Base-by-base conservation (phyloP, 164 flowering plant species). In the Berberis thunbergii region DNA sequence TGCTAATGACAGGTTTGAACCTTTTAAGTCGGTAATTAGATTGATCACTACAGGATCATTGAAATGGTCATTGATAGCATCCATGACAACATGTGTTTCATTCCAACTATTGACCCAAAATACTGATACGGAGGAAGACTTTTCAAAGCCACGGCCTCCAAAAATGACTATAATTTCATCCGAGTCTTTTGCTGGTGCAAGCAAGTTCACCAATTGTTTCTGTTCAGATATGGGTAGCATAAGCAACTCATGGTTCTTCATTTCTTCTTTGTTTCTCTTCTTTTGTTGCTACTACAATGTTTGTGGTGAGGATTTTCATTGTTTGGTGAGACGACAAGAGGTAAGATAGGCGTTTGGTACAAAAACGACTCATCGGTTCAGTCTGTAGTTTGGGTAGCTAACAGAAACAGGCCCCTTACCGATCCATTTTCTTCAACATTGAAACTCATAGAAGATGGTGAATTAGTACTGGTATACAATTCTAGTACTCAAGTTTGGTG, bases 401-500 rank as follows among this genome's bases (percentile, higher is more conserved):
- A 72, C 54, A 67, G 79, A 64, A 70, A 76, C 1, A 39, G 13
- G 46, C 74, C 67, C 56, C 43, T 70, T 38, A 26, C 1, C 2
- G 56, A 48, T 50, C 66, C 60, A 64, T 45, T 12, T 63, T 48
- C 73, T 3, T 9, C 73, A 48, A 57, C 59, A 9, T 63, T 77
- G 2, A 70, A 52, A 53, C 44, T 80, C 43, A 43, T 59, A 41
- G 65, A 68, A 6, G 65, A 77, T 67, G 89, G 88, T 2, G 79
- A 81, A 63, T 64, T 89, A 9, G 91, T 84, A 44, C 79, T 89
- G 39, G 48, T 82, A 2, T 65, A 80, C 69, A 78, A 69, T 60
- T 69, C 77, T 40, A 49, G 73, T 43, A 9, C 4, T n/a, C 70
- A 66, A 45, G 60, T 87, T 44, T 89, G 91, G 96, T 83, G 89